Conservation (phyloP, 2,329 filamentous ascomycete genomes). For the Alternaria angustiovoidea region DNA sequence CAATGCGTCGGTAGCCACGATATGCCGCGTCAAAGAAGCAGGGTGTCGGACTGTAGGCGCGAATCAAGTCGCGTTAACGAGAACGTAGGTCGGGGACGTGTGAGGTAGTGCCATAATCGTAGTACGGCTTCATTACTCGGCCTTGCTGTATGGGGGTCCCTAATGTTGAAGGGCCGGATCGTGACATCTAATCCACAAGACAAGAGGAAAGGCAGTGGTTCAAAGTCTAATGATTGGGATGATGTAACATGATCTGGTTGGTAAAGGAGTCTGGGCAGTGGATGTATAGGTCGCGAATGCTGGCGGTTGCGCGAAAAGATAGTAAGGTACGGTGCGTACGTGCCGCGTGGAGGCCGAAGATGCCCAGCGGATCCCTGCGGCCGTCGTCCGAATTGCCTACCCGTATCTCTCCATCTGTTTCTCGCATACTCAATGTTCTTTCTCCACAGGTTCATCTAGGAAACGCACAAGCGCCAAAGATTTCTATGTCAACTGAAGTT, state of each 20-base stretch:
- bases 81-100: not conserved
- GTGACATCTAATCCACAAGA: not conserved
- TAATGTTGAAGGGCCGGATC: not conserved
- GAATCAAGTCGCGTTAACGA: not conserved
- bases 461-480: no score
- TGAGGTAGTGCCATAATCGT: slow-evolving; percentile 3
- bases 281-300: not conserved
- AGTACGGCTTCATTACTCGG: not conserved
- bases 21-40: not conserved
- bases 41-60: not conserved
- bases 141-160: not conserved
- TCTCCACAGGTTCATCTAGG: not conserved
- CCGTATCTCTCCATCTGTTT: not conserved
- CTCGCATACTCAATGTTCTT: not conserved
- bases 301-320: not conserved
- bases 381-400: not conserved
- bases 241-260: not conserved
- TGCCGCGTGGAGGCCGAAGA: not conserved
- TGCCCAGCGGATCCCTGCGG: not conserved
- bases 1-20: not conserved
- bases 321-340: not conserved
- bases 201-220: not conserved
- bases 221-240: not conserved
- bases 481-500: no score
- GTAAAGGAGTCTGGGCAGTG: not conserved